Evolutionary conservation across 2,329 filamentous ascomycete species (phyloP).

Genomic region (Sarocladium strictum): DNA sequence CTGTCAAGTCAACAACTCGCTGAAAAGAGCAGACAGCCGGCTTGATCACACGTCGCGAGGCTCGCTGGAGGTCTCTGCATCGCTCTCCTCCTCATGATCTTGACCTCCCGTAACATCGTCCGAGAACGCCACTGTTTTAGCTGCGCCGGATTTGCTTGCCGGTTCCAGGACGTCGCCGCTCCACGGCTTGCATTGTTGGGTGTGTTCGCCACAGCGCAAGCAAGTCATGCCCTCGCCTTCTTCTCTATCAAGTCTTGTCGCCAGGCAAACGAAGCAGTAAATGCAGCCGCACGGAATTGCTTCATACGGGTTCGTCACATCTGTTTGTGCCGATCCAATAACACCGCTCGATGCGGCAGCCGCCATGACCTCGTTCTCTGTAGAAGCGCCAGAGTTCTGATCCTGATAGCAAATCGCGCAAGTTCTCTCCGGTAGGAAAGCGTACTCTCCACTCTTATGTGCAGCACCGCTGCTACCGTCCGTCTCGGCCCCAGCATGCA

Average conservation of each 20-base stretch:
- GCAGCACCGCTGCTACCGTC: constrained; percentile 32
- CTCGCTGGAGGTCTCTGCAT: neutral
- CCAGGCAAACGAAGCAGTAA: constrained; percentile 96
- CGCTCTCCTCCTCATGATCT: neutral
- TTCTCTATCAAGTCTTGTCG: constrained; percentile 81
- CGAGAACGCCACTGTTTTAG: constrained; percentile 58
- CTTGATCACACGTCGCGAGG: neutral
- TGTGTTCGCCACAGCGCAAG: constrained; percentile 75
- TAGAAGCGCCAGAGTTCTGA: constrained; percentile 66
- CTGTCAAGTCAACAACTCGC: too few species aligned
- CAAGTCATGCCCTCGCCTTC: constrained; percentile 94
- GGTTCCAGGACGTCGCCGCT: constrained; percentile 76
- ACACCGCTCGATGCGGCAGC: constrained; percentile 68
- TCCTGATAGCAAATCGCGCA: constrained; percentile 97
- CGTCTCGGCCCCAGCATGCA: constrained; percentile 41
- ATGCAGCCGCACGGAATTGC: constrained; percentile 82
- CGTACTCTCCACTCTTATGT: constrained; percentile 59
- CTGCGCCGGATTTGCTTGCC: constrained; percentile 32
- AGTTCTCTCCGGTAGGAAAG: constrained; percentile 84
- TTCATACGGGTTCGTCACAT: constrained; percentile 95
- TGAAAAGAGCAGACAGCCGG: too few species aligned
- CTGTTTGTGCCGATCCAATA: constrained; percentile 81
- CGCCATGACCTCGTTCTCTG: constrained; percentile 66
- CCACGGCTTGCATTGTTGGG: constrained; percentile 88
- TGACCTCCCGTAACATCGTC: constrained; percentile 41